Percentiles rank a stretch among this genome's conserved stretches.
phyloP scores from a whole-genome alignment of 352 stramenopile genomes.

The Globisporangium iwayamae region DNA sequence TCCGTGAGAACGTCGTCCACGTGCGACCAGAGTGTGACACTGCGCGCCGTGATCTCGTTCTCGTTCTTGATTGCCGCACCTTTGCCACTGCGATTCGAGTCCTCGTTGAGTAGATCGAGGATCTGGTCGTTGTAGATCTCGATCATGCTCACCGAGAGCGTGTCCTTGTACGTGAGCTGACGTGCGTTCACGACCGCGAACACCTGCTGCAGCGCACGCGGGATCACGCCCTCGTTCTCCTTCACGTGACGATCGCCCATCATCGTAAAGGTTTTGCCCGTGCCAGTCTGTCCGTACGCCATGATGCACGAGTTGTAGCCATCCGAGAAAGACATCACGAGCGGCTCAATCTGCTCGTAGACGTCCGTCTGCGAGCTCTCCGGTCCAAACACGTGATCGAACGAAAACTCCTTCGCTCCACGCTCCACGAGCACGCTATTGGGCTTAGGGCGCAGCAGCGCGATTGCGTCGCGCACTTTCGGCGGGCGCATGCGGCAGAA shows the following conservation, averaged over 20 bases:
- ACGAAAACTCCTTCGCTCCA: slow-evolving; percentile 93
- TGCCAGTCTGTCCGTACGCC: slow-evolving; percentile 96
- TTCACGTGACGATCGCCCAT: slow-evolving; percentile 69
- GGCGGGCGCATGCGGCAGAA: slow-evolving; percentile 88
- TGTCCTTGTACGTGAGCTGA: slow-evolving; percentile 65
- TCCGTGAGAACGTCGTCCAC: slow-evolving; percentile 67
- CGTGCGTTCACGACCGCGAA: slow-evolving; percentile 86
- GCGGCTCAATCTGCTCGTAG: slow-evolving; percentile 93
- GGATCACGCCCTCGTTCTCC: slow-evolving; percentile 90
- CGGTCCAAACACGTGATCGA: slow-evolving; percentile 96
- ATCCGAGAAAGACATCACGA: slow-evolving; percentile 96
- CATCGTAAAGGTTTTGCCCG: slow-evolving; percentile 98
- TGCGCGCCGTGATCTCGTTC: slow-evolving; percentile 58
- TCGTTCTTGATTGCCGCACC: slow-evolving; percentile 63
- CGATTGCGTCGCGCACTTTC: slow-evolving; percentile 13
- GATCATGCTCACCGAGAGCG: slow-evolving; percentile 91
- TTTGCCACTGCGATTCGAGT: slow-evolving; percentile 38
- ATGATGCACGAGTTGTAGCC: slow-evolving; percentile 99
- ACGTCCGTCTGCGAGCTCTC: slow-evolving; percentile 90
- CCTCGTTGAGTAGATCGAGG: slow-evolving; percentile 80
- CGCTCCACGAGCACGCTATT: slow-evolving; percentile 87
- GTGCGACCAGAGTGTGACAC: slow-evolving; percentile 59
- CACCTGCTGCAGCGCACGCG: slow-evolving; percentile 94
- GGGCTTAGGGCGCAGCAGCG: slow-evolving; percentile 77
- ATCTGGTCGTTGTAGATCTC: slow-evolving; percentile 97